phyloP scores from a whole-genome alignment of 306 rosid species.

The Abrus pulchellus region DNA sequence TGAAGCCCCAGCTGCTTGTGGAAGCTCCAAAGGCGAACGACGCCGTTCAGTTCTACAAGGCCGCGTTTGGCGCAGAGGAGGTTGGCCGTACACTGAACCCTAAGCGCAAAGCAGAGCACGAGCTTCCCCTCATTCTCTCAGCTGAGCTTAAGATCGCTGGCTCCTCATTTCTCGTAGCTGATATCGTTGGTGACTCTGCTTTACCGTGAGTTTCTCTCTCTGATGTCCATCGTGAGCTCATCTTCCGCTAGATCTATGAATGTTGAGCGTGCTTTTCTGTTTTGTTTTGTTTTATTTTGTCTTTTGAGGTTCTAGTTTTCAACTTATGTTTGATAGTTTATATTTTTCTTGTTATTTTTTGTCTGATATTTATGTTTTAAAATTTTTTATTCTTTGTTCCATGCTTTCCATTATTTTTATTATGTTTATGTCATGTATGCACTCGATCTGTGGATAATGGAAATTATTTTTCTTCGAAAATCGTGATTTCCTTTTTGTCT shows the following conservation, averaged over 20 bases:
- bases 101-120: constrained; percentile 92
- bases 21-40: constrained; percentile 77
- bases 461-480: background rate
- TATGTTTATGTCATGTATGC: background rate
- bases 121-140: constrained; percentile 65
- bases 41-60: constrained; percentile 78
- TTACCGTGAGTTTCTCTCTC: constrained; percentile 50
- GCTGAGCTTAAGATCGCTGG: constrained; percentile 75
- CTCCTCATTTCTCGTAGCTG: constrained; percentile 62
- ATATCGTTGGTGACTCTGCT: constrained; percentile 47
- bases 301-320: background rate
- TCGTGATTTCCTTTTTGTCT: background rate
- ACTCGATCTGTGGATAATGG: background rate
- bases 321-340: background rate
- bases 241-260: background rate
- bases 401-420: background rate
- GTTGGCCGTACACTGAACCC: constrained; percentile 61
- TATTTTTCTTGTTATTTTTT: background rate
- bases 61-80: constrained; percentile 83
- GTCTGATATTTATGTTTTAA: background rate
- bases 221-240: too few species aligned
- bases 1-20: constrained; percentile 65
- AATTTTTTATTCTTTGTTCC: background rate
- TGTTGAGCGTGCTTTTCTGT: background rate
- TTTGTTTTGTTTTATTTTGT: too few species aligned